phyloP scores from a whole-genome alignment of 164 flowering plant genomes.

The Annona cherimola region DNA sequence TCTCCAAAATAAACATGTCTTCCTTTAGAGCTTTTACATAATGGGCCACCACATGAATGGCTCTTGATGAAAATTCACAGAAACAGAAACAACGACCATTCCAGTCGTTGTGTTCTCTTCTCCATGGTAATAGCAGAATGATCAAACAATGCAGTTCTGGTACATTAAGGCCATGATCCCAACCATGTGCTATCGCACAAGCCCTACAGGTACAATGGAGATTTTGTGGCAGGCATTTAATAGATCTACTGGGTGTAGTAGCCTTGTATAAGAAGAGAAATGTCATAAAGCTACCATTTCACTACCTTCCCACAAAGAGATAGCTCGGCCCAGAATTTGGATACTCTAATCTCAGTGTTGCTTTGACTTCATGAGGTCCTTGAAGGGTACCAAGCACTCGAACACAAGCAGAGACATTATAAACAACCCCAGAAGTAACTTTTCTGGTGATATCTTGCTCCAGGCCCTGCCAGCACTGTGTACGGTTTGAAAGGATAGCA shows the following conservation, averaged over 20 bases:
- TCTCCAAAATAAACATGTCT: not conserved
- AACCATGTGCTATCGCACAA: not conserved
- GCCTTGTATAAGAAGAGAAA: not conserved
- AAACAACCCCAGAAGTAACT: constrained; percentile 46
- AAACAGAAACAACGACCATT: not conserved
- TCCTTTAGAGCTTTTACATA: not conserved
- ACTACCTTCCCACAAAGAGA: constrained; percentile 62
- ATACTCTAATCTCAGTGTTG: constrained; percentile 66
- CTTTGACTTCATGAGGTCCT: constrained; percentile 47
- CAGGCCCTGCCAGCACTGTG: constrained; percentile 77
- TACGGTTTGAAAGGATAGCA: constrained; percentile 66
- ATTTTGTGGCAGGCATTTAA: not conserved
- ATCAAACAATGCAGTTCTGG: not conserved
- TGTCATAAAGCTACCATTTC: not conserved
- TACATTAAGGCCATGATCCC: not conserved
- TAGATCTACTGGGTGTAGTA: not conserved
- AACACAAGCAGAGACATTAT: constrained; percentile 59
- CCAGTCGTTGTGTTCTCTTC: not conserved
- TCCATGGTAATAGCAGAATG: not conserved
- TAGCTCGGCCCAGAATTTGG: constrained; percentile 35
- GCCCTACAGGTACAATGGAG: not conserved
- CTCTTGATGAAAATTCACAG: not conserved
- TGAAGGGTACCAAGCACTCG: constrained; percentile 54
- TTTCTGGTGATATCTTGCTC: constrained; percentile 80
- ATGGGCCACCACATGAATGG: not conserved